These are phyloP conservation scores for Dactylellina haptotyla DNA, from an alignment of 2,329 filamentous ascomycete genomes.

Conservation along the genomic window DNA sequence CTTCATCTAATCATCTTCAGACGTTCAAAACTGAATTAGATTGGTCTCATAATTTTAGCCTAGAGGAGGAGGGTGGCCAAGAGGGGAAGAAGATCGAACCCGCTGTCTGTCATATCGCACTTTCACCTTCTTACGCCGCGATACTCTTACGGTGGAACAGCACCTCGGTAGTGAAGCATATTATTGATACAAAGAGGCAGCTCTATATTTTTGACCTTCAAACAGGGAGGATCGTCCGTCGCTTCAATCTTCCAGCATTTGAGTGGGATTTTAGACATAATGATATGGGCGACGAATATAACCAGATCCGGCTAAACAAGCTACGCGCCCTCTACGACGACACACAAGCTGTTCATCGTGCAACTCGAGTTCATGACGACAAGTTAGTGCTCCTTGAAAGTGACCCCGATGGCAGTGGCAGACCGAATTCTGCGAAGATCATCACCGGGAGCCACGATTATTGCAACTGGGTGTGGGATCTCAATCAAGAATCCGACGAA, in stretches of 20 bases:
- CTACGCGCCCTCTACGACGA: conserved; percentile 55
- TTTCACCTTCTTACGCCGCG: conserved; percentile 54
- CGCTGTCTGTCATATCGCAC: conserved; percentile 55
- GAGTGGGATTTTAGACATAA: conserved; percentile 58
- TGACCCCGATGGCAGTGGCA: not conserved
- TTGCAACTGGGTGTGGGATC: conserved; percentile 58
- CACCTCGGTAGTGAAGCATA: conserved; percentile 51
- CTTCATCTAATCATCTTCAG: not conserved
- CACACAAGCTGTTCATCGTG: conserved; percentile 56
- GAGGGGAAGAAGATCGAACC: conserved; percentile 41
- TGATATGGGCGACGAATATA: conserved; percentile 57
- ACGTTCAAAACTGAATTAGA: conserved; percentile 23
- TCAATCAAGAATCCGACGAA: conserved; percentile 34
- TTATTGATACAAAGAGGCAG: conserved; percentile 56
- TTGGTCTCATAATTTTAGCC: conserved; percentile 35
- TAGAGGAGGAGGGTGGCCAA: not conserved
- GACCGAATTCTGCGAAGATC: conserved; percentile 32
- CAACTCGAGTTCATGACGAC: conserved; percentile 57
- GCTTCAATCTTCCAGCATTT: conserved; percentile 57
- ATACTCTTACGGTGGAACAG: conserved; percentile 57
- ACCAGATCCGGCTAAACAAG: conserved; percentile 56
- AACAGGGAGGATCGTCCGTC: conserved; percentile 41
- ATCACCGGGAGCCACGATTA: conserved; percentile 57
- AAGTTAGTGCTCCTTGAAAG: conserved; percentile 53
- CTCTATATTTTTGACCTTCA: conserved; percentile 55